Conservation (phyloP, 306 rosid genomes). For the Vigna angularis region DNA sequence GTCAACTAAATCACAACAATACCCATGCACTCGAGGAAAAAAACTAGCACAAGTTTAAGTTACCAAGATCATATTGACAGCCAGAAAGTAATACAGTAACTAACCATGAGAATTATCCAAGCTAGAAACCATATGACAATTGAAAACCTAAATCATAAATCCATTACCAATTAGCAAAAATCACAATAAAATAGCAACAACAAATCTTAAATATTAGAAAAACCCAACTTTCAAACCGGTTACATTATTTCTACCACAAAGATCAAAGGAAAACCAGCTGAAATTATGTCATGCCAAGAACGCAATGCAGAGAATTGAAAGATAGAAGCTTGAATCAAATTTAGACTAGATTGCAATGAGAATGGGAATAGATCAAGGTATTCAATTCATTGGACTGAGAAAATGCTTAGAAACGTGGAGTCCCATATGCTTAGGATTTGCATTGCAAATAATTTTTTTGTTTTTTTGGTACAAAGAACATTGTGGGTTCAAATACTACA, state of each 20-base stretch:
- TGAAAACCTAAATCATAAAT: background rate
- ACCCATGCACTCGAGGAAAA: background rate
- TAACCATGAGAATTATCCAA: conserved; percentile 1
- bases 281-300: background rate
- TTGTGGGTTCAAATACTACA: background rate
- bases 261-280: background rate
- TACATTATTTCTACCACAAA: background rate
- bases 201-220: background rate
- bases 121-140: background rate
- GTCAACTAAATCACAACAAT: background rate
- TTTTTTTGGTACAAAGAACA: background rate
- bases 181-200: background rate
- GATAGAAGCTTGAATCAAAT: background rate
- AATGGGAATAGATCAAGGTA: background rate
- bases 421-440: background rate
- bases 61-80: conserved; percentile 7
- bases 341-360: background rate
- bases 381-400: background rate
- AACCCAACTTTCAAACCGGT: too few relatives aligned
- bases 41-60: background rate
- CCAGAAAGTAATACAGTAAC: conserved; percentile 1
- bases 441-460: background rate
- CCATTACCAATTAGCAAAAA: background rate
- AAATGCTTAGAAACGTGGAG: background rate
- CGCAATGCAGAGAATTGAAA: background rate